These are phyloP conservation scores for Neonectria punicea DNA, from an alignment of 2,329 filamentous ascomycete genomes.

Conservation along the genomic window DNA sequence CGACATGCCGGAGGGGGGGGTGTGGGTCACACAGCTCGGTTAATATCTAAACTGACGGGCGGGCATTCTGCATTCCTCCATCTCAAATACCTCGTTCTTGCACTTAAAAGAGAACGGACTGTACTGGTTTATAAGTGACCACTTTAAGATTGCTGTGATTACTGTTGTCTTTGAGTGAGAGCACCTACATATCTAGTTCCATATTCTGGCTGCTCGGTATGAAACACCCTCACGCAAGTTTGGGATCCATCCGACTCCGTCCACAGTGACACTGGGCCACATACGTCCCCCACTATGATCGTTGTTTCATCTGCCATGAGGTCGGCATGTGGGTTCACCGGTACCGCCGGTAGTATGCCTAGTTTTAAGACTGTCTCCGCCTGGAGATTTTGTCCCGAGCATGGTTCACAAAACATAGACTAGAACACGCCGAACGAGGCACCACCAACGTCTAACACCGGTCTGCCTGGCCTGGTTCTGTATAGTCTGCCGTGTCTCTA, in stretches of 20 bases:
- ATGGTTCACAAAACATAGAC: not conserved
- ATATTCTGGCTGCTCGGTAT: slow-evolving; percentile 4
- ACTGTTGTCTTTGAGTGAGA: not conserved
- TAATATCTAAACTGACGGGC: not conserved
- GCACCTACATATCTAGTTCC: not conserved
- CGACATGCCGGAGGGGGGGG: not conserved
- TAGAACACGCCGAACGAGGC: not conserved
- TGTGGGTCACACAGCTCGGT: not conserved
- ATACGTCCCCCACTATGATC: slow-evolving; percentile 8
- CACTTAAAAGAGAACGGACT: no score
- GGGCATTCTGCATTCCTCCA: not conserved
- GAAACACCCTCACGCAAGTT: slow-evolving; percentile 19
- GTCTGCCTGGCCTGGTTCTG: no score
- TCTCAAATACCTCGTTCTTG: not conserved
- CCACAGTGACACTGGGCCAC: not conserved
- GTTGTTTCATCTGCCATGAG: slow-evolving; percentile 24
- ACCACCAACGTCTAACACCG: no score
- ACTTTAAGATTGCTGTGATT: no score
- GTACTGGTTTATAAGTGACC: no score
- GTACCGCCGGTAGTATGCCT: not conserved
- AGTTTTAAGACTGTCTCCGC: not conserved
- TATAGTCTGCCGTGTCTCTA: no score
- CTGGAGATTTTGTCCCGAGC: not conserved
- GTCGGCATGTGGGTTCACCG: slow-evolving; percentile 12
- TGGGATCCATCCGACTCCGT: slow-evolving; percentile 11